These are phyloP conservation scores for Plasmodium ovale DNA, from an alignment of 169 alveolate genomes.

Conservation along the genomic window DNA sequence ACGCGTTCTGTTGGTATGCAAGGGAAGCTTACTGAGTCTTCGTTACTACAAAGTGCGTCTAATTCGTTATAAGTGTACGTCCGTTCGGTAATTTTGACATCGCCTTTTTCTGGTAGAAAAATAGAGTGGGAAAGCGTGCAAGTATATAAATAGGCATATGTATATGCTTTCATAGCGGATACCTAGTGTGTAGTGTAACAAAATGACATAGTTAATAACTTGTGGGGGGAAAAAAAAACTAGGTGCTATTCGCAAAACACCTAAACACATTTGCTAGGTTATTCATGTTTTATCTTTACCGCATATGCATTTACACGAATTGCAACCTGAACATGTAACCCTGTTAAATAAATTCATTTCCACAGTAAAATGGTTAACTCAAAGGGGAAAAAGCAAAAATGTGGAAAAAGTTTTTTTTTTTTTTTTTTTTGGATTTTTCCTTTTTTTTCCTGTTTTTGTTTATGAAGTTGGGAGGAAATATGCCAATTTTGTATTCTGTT, in stretches of 20 bases:
- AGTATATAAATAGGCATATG: not conserved
- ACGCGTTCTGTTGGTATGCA: conserved; percentile 64
- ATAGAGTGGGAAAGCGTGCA: not conserved
- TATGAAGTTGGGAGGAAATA: not conserved
- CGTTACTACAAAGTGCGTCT: conserved; percentile 10
- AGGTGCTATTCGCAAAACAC: not conserved
- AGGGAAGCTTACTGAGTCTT: conserved; percentile 13
- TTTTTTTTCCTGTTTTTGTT: no score
- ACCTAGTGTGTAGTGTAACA: not conserved
- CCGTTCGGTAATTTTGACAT: conserved; percentile 48
- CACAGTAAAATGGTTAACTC: not conserved
- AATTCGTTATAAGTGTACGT: conserved; percentile 68
- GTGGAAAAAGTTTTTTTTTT: not conserved
- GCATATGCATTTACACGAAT: conserved; percentile 61
- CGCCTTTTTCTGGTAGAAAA: conserved; percentile 23
- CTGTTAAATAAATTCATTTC: conserved; percentile 54
- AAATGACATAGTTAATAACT: not conserved
- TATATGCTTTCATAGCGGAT: not conserved
- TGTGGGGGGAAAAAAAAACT: not conserved
- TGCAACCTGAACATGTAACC: conserved; percentile 57
- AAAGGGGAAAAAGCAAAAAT: not conserved
- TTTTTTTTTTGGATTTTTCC: not conserved
- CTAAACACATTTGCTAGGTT: not conserved
- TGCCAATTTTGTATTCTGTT: not conserved
- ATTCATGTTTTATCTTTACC: conserved; percentile 28